Evolutionary conservation across 345 rosid species (phyloP).

Genomic region (Jatropha curcas): DNA sequence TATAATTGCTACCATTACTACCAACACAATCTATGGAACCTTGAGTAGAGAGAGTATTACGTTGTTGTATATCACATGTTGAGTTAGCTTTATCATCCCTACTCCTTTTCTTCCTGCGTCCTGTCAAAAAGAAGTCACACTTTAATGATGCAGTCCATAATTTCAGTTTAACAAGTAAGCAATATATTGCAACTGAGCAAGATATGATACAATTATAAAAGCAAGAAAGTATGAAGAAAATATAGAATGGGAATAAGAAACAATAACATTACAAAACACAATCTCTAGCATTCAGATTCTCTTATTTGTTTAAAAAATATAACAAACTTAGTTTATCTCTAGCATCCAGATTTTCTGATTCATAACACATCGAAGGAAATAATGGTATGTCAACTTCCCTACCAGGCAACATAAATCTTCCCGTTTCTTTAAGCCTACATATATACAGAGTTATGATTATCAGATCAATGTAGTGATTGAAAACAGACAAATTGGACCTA

Average conservation of each 20-base stretch:
- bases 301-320: neutral
- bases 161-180: too few relatives aligned
- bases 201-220: neutral
- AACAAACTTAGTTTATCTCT: neutral
- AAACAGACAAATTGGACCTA: neutral
- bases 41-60: slow-evolving; percentile 5
- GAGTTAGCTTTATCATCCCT: slow-evolving; percentile 19
- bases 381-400: neutral
- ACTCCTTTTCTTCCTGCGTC: slow-evolving; percentile 38
- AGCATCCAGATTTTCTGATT: neutral
- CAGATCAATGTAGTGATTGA: neutral
- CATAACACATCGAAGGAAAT: neutral
- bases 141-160: neutral
- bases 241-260: neutral
- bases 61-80: slow-evolving; percentile 22
- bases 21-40: slow-evolving; percentile 2
- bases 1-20: slow-evolving; percentile 10
- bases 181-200: neutral
- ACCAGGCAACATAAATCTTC: neutral
- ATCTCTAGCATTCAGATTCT: neutral
- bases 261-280: neutral
- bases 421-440: neutral
- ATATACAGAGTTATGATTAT: neutral
- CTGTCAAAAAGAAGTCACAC: slow-evolving; percentile 21
- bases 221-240: neutral